Evolutionary conservation across 2,329 filamentous ascomycete species (phyloP).

Genomic region (Fusarium sp.): DNA sequence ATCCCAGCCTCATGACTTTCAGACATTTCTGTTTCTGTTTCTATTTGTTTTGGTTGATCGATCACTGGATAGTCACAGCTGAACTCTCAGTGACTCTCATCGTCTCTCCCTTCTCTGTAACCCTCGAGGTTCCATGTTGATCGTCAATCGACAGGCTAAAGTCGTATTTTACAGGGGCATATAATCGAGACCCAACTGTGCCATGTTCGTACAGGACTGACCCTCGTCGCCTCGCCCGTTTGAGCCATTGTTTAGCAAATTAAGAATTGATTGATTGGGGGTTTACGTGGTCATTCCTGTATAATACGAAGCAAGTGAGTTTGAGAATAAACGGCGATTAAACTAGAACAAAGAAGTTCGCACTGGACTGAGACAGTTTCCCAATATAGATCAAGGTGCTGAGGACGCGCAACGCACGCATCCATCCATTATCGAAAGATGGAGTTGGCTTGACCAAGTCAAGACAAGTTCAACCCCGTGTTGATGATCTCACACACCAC

Average conservation of each 20-base stretch:
- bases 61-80: not conserved
- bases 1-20: conserved; percentile 5
- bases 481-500: conserved; percentile 29
- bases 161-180: not conserved
- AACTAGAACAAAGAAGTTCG: not conserved
- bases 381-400: conserved; percentile 26
- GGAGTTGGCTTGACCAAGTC: not conserved
- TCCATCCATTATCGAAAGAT: conserved; percentile 16
- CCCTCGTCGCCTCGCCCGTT: conserved; percentile 10
- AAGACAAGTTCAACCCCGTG: conserved; percentile 21
- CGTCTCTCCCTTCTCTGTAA: not conserved
- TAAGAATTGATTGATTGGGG: not conserved
- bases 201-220: conserved; percentile 6
- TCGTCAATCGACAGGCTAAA: conserved; percentile 31
- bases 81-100: not conserved
- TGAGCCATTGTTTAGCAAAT: conserved; percentile 12
- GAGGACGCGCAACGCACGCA: conserved; percentile 31
- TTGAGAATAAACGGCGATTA: not conserved
- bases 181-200: conserved; percentile 12
- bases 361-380: conserved; percentile 6
- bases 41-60: not conserved
- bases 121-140: conserved; percentile 3
- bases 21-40: not conserved
- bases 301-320: not conserved
- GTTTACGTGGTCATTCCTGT: not conserved